Evolutionary conservation across 768 basidiomycete genomes (phyloP), one percentile per base, ranked within the genome.

Genomic region (Russula earlei): DNA sequence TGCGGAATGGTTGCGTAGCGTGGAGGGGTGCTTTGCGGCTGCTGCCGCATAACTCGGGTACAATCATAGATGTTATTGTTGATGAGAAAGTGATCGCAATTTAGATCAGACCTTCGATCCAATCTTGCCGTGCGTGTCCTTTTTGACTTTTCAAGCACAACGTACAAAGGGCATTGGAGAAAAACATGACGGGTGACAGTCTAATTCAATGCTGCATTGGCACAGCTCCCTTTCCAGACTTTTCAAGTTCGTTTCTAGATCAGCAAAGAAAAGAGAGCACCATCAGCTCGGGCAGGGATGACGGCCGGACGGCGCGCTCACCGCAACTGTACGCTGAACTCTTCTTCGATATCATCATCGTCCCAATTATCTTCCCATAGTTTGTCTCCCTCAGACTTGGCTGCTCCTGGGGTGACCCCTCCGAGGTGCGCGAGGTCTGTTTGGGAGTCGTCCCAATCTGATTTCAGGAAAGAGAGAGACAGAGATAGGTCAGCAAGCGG

Each of bases 311-410:
- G 17, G n/a, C 9, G 25, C 11, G 74, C 87, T 63, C 67, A 94
- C 96, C 96, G 82, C 63, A 99, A 74, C 71, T 96, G 92, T 50
- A 89, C 84, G 64, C 91, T 93, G 67, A 99, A 99, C 62, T 96
- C 92, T 64, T 97, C 94, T 68, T 95, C 95, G 59, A 96, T 84
- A 71, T 98, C 95, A 72, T 99, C 96, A 64, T 99, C 96, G 66
- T 99, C 96, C 96, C 96, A 99, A 68, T 97, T 97, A 64, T 98
- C 96, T 75, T 99, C 96, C 96, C 96, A 99, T 11, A 99, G 74
- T 66, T 92, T 90, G 70, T 96, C 85, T 17, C 88, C 87, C 40
- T 85, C 85, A 33, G 85, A 85, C 64, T 83, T 84, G 3, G 85
- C 88, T 12, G 77, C 82, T 4, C 86, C 87, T 2, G 87, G 84